Percentiles rank a stretch among this genome's conserved stretches.
phyloP scores from a whole-genome alignment of 2,329 filamentous ascomycete genomes.

The Stagonosporopsis cucurbitacearum region DNA sequence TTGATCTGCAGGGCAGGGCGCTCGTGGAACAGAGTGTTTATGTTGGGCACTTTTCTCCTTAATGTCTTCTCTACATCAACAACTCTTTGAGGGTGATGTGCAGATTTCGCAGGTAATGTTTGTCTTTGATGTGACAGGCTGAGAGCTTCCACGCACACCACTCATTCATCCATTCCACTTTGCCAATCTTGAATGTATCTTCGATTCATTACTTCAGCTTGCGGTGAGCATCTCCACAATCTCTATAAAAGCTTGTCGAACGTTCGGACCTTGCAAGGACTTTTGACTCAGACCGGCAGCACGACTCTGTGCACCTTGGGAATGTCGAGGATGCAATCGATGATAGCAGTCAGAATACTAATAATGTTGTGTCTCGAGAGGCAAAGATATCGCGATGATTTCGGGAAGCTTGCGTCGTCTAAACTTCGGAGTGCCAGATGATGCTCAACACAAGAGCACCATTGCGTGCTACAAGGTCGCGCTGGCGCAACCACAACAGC shows the following conservation, averaged over 20 bases:
- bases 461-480: conserved; percentile 16
- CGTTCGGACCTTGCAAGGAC: neutral
- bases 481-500: conserved; percentile 12
- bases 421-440: neutral
- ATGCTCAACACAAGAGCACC: neutral
- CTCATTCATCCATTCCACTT: neutral
- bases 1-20: too few species aligned
- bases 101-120: neutral
- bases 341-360: neutral
- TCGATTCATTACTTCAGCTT: neutral
- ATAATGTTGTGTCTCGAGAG: neutral
- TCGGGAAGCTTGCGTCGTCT: neutral
- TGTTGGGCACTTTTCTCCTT: too few species aligned
- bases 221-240: neutral
- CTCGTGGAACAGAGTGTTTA: too few species aligned
- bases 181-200: neutral
- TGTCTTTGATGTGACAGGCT: too few species aligned
- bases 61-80: too few species aligned
- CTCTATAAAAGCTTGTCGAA: neutral
- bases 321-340: neutral
- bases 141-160: too few species aligned
- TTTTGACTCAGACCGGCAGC: neutral
- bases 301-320: neutral
- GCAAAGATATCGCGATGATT: neutral
- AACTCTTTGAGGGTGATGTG: neutral